Conservation (phyloP, 2,329 filamentous ascomycete species). For the Paecilomyces variotii region DNA sequence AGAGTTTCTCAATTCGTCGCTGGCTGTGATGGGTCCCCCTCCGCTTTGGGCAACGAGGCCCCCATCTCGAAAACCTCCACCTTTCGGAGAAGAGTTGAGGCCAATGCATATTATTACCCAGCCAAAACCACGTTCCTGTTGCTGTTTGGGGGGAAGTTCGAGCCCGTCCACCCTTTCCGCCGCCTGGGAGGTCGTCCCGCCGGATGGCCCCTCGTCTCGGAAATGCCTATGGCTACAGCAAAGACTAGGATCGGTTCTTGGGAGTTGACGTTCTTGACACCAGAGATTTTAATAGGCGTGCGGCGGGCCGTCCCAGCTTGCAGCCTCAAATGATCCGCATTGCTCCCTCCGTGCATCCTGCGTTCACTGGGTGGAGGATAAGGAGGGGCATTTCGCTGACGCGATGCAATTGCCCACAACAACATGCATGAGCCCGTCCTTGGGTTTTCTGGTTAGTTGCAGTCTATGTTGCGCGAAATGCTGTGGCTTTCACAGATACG, state of each 20-base stretch:
- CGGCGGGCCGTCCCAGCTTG: conserved; percentile 40
- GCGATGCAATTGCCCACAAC: conserved; percentile 22
- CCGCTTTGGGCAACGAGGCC: conserved; percentile 22
- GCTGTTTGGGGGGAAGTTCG: conserved; percentile 1
- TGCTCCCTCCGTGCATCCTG: conserved; percentile 21
- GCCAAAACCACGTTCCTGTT: conserved; percentile 5
- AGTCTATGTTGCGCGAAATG: conserved; percentile 21
- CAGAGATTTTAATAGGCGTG: conserved; percentile 15
- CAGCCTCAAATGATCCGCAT: conserved; percentile 38
- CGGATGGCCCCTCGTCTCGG: not conserved
- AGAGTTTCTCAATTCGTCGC: conserved; percentile 14
- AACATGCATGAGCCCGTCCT: conserved; percentile 31
- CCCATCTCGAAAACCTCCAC: conserved; percentile 6
- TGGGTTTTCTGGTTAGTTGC: conserved; percentile 31
- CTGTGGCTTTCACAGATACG: conserved; percentile 6
- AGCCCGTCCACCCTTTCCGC: conserved; percentile 1
- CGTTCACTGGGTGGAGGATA: conserved; percentile 24
- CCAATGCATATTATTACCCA: not conserved
- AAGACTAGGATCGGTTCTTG: not conserved
- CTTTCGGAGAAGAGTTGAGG: conserved; percentile 2
- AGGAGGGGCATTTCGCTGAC: conserved; percentile 25
- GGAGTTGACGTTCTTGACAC: conserved; percentile 1
- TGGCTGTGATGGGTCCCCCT: conserved; percentile 14
- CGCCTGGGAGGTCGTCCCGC: not conserved
- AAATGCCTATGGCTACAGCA: not conserved